Conservation (phyloP, 139 green algal genomes). For the Chlorella sp. region DNA sequence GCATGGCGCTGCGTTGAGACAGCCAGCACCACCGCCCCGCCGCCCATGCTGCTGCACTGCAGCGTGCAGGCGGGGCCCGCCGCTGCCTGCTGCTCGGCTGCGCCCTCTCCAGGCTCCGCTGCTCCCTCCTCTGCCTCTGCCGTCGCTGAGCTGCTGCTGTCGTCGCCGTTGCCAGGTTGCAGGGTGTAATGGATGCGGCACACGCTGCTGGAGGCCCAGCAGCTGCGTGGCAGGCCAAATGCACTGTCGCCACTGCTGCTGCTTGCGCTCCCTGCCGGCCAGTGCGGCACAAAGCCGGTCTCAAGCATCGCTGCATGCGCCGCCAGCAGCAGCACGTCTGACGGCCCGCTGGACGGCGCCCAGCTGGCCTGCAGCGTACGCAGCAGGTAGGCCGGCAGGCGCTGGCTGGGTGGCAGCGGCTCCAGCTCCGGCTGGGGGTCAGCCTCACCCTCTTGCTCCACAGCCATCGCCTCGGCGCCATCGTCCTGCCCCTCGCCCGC, state of each 20-base stretch:
- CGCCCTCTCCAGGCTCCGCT: background rate
- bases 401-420: background rate
- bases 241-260: background rate
- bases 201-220: background rate
- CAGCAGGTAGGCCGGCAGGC: constrained; percentile 32
- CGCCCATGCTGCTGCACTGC: constrained; percentile 43
- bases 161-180: background rate
- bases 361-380: constrained; percentile 14
- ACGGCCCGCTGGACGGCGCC: too few relatives aligned
- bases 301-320: constrained; percentile 59
- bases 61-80: constrained; percentile 1
- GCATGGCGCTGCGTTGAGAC: background rate
- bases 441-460: background rate
- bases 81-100: background rate
- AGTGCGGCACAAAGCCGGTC: constrained; percentile 34
- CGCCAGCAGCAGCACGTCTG: constrained; percentile 45
- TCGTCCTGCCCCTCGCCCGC: background rate
- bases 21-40: constrained; percentile 13
- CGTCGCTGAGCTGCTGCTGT: background rate
- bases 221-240: background rate
- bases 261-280: background rate
- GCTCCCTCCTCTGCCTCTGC: background rate
- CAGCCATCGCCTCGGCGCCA: background rate
- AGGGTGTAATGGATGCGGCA: constrained; percentile 17
- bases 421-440: background rate